These are phyloP conservation scores for Kockovaella imperatae DNA, from an alignment of 768 basidiomycete genomes.

Conservation along the genomic window DNA sequence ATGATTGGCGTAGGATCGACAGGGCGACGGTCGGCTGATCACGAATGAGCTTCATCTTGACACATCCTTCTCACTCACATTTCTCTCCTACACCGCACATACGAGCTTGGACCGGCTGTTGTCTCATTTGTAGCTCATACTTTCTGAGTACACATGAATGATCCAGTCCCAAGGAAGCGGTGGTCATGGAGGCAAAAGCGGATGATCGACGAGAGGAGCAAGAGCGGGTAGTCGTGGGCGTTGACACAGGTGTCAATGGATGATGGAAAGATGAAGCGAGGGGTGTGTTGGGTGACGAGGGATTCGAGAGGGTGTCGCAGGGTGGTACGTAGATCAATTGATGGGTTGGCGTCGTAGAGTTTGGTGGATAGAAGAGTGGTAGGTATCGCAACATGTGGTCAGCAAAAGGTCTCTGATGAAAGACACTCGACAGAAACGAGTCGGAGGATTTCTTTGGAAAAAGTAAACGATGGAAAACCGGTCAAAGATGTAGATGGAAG, in stretches of 20 bases:
- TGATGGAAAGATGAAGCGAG: not conserved
- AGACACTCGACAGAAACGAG: not conserved
- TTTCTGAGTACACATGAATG: conserved; percentile 52
- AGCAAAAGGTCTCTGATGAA: not conserved
- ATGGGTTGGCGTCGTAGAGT: conserved; percentile 21
- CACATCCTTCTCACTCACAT: conserved; percentile 46
- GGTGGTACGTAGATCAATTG: conserved; percentile 25
- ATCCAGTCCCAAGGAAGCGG: conserved; percentile 4
- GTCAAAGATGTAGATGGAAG: not conserved
- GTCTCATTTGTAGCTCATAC: conserved; percentile 76
- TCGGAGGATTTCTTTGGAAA: not conserved
- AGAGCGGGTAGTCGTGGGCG: not conserved
- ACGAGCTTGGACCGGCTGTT: conserved; percentile 73
- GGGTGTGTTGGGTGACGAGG: not conserved
- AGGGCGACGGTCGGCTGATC: conserved; percentile 78
- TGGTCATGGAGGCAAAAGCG: not conserved
- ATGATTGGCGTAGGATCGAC: conserved; percentile 96
- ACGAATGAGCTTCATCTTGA: not conserved
- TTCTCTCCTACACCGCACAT: conserved; percentile 54
- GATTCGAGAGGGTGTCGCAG: not conserved
- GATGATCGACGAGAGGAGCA: not conserved
- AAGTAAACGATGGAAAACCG: not conserved
- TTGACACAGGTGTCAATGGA: conserved; percentile 1
- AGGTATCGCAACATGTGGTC: conserved; percentile 19
- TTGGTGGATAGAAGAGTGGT: conserved; percentile 15